These are phyloP conservation scores for Ogataea sp. DNA, from an alignment of 805 yeast species.

Conservation along the genomic window DNA sequence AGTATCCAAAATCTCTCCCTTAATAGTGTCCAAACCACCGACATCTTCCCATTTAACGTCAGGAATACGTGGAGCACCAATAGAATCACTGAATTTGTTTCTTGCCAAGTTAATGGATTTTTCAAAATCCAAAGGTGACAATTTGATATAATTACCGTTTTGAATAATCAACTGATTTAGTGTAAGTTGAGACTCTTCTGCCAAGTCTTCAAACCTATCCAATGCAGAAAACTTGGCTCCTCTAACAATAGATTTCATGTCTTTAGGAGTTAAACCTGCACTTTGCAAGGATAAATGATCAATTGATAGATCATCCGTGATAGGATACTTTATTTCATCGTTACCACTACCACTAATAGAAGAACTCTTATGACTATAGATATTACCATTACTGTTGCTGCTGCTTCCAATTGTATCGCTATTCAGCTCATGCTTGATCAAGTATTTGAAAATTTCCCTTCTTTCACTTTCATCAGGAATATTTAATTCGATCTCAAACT, in stretches of 20 bases:
- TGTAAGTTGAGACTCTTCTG: slow-evolving; percentile 15
- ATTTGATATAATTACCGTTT: slow-evolving; percentile 45
- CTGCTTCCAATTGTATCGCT: too few relatives aligned
- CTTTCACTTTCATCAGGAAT: slow-evolving; percentile 82
- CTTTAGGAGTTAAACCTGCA: slow-evolving; percentile 88
- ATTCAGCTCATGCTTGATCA: too few relatives aligned
- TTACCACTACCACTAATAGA: not conserved
- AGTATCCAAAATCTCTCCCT: slow-evolving; percentile 89
- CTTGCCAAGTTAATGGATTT: slow-evolving; percentile 74
- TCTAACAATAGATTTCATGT: slow-evolving; percentile 61
- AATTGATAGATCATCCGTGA: slow-evolving; percentile 45
- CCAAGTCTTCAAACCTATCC: slow-evolving; percentile 33
- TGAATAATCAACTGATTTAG: slow-evolving; percentile 32
- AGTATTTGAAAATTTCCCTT: slow-evolving; percentile 46
- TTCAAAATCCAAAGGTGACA: slow-evolving; percentile 56
- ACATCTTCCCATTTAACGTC: slow-evolving; percentile 95
- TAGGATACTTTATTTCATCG: slow-evolving; percentile 13
- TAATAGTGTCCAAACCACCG: slow-evolving; percentile 87
- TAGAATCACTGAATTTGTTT: slow-evolving; percentile 82
- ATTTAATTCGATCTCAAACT: slow-evolving; percentile 66
- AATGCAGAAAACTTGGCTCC: slow-evolving; percentile 54
- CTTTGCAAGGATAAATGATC: slow-evolving; percentile 68
- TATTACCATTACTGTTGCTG: too few relatives aligned
- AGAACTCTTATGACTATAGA: too few relatives aligned
- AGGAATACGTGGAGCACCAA: slow-evolving; percentile 96